Evolutionary conservation across 768 basidiomycete genomes (phyloP).

Genomic region (Boletellus sp.): DNA sequence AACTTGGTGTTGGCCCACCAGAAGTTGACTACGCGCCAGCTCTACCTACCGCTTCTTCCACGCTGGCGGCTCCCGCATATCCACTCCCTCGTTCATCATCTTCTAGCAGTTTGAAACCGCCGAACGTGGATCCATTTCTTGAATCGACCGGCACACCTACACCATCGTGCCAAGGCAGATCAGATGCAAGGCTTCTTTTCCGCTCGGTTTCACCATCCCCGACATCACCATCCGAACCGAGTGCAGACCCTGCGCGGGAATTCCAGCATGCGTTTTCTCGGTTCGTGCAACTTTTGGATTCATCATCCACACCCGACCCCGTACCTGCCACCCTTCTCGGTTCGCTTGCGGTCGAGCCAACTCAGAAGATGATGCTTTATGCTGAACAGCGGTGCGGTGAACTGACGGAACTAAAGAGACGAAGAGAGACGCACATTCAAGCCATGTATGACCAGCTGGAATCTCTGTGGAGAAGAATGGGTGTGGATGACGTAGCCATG

Average conservation of each 20-base stretch:
- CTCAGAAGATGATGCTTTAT: constrained; percentile 69
- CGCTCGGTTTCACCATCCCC: constrained; percentile 24
- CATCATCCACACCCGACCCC: constrained; percentile 24
- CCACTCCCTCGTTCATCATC: constrained; percentile 45
- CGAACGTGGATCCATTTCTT: constrained; percentile 26
- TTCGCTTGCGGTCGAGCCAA: constrained; percentile 66
- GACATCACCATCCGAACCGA: constrained; percentile 8
- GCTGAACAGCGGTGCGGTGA: constrained; percentile 52
- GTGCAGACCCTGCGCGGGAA: constrained; percentile 27
- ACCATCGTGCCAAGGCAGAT: constrained; percentile 39
- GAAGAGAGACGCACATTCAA: constrained; percentile 83
- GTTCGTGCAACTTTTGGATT: constrained; percentile 60
- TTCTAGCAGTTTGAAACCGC: constrained; percentile 22
- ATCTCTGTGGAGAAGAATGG: constrained; percentile 83
- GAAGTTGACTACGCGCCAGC: constrained; percentile 43
- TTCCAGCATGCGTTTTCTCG: constrained; percentile 58
- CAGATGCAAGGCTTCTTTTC: constrained; percentile 34
- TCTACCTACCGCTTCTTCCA: constrained; percentile 29
- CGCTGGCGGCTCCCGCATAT: constrained; percentile 37
- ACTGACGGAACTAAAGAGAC: constrained; percentile 69
- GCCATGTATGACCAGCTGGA: constrained; percentile 92
- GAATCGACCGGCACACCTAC: constrained; percentile 42
- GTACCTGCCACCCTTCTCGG: constrained; percentile 21
- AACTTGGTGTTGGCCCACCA: constrained; percentile 72
- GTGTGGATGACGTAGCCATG: constrained; percentile 74